Evolutionary conservation across 305 asterid species (phyloP).

Genomic region (Fraxinus paxiana): DNA sequence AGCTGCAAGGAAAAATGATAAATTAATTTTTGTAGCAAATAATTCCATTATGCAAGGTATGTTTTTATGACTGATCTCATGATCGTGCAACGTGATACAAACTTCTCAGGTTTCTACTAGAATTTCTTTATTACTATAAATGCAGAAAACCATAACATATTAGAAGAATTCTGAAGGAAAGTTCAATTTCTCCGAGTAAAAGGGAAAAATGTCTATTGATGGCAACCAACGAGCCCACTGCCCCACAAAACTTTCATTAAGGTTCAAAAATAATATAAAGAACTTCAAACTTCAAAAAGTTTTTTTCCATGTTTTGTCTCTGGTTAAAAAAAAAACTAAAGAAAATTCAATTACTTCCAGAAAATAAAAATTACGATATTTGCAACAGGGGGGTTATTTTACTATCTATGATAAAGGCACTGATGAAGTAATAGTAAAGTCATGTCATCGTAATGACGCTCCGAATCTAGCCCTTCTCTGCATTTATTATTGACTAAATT

Average conservation of each 20-base stretch:
- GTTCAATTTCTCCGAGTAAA: neutral
- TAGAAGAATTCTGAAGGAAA: conserved; percentile 1
- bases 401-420: neutral
- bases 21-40: conserved; percentile 7
- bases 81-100: conserved; percentile 6
- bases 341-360: neutral
- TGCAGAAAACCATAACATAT: neutral
- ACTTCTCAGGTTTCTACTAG: conserved; percentile 11
- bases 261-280: neutral
- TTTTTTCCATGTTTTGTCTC: neutral
- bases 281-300: neutral
- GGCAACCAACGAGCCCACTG: neutral
- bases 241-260: neutral
- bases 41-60: neutral
- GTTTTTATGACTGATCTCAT: neutral
- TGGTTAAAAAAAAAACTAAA: neutral
- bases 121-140: conserved; percentile 4
- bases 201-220: neutral
- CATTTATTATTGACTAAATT: neutral
- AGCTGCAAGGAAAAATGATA: conserved; percentile 40
- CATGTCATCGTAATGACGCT: neutral
- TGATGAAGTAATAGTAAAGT: neutral
- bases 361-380: neutral
- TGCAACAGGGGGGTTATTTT: neutral
- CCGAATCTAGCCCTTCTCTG: neutral